Percentiles rank a stretch among this genome's conserved stretches.
These are phyloP conservation scores for Colletotrichum sp. DNA, from an alignment of 2,329 filamentous ascomycete species.

Conservation along the genomic window DNA sequence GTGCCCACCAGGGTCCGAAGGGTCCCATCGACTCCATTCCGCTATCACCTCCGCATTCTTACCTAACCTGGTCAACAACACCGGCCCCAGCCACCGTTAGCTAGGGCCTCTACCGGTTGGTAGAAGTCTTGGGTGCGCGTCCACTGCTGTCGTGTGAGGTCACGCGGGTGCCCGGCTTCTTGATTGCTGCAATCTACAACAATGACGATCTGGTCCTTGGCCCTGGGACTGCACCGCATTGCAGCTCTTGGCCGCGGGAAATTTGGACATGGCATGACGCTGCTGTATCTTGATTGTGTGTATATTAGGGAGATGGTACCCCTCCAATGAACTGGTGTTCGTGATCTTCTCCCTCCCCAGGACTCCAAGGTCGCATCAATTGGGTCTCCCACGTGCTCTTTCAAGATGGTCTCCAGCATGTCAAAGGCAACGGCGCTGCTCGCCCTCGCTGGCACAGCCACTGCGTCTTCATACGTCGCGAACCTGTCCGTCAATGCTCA, in stretches of 20 bases:
- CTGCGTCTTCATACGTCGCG: slow-evolving; percentile 19
- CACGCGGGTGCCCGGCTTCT: background rate
- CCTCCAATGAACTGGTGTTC: background rate
- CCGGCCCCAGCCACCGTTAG: background rate
- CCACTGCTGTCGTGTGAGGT: background rate
- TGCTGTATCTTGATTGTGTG: background rate
- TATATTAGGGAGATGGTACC: background rate
- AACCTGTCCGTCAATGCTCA: slow-evolving; percentile 33
- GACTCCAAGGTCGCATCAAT: background rate
- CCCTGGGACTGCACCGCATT: background rate
- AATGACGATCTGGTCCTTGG: slow-evolving; percentile 11
- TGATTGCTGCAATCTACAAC: background rate
- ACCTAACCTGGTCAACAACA: slow-evolving; percentile 16
- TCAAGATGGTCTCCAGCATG: slow-evolving; percentile 7
- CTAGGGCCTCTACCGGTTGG: background rate
- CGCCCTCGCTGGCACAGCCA: slow-evolving; percentile 3
- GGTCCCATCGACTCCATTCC: background rate
- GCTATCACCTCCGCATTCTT: slow-evolving; percentile 18
- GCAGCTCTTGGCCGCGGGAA: background rate
- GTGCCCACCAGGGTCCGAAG: background rate
- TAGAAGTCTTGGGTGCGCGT: background rate
- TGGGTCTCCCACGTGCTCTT: background rate
- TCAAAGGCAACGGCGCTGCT: slow-evolving; percentile 4
- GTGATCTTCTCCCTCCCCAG: background rate
- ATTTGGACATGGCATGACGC: background rate